phyloP scores from a whole-genome alignment of 495 filamentous ascomycete genomes.

The Glarea lozoyensis region DNA sequence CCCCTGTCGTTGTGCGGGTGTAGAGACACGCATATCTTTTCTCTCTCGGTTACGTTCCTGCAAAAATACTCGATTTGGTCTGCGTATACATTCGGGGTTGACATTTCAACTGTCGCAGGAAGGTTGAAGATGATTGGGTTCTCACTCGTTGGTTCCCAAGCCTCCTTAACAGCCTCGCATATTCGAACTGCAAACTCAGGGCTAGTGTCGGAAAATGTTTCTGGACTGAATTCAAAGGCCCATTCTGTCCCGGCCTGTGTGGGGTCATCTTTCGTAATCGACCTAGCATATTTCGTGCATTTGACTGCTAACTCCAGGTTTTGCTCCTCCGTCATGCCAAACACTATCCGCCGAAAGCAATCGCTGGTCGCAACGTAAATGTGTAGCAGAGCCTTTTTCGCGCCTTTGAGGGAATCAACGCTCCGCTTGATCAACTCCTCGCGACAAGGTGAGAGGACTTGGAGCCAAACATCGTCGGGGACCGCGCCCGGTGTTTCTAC shows the following conservation, averaged over 20 bases:
- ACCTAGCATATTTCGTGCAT: slow-evolving; percentile 79
- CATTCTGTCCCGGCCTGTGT: slow-evolving; percentile 68
- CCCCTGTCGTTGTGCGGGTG: slow-evolving; percentile 95
- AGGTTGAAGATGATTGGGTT: slow-evolving; percentile 96
- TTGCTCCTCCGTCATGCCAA: slow-evolving; percentile 76
- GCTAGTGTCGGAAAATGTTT: slow-evolving; percentile 89
- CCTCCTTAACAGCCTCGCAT: slow-evolving; percentile 92
- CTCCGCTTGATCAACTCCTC: slow-evolving; percentile 88
- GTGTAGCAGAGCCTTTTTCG: slow-evolving; percentile 94
- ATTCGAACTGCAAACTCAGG: slow-evolving; percentile 76
- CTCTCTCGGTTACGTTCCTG: slow-evolving; percentile 64
- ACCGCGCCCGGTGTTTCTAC: slow-evolving; percentile 79
- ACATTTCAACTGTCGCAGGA: slow-evolving; percentile 92
- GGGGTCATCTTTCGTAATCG: slow-evolving; percentile 93
- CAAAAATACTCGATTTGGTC: slow-evolving; percentile 98
- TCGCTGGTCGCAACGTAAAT: slow-evolving; percentile 93
- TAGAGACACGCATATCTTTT: slow-evolving; percentile 74
- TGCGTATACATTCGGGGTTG: slow-evolving; percentile 92
- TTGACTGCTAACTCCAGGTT: slow-evolving; percentile 74
- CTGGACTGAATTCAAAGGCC: slow-evolving; percentile 93
- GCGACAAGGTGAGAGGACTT: slow-evolving; percentile 89
- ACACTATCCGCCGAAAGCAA: slow-evolving; percentile 85
- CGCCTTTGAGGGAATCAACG: slow-evolving; percentile 79
- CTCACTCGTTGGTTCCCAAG: slow-evolving; percentile 77
- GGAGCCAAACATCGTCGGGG: slow-evolving; percentile 91